Evolutionary conservation across 495 filamentous ascomycete species (phyloP).

Genomic region (Parachaetomium inaequale): DNA sequence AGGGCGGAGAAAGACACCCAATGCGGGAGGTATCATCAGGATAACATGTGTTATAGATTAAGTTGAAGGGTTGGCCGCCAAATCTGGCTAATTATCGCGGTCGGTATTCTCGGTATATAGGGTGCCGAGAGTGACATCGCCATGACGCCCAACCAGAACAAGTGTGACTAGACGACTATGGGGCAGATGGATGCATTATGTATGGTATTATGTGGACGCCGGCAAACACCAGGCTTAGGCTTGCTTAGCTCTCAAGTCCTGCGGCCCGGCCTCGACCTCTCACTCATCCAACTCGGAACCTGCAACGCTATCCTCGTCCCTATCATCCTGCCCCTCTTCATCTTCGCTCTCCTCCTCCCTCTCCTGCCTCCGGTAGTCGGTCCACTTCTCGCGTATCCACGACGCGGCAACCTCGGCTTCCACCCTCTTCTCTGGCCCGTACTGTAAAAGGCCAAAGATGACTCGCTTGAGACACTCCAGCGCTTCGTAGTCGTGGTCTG

Average conservation of each 20-base stretch:
- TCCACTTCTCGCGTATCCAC: not conserved
- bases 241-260: too few species aligned
- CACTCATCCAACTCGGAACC: not conserved
- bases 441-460: not conserved
- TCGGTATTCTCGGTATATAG: slow-evolving; percentile 4
- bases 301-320: not conserved
- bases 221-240: not conserved
- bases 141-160: not conserved
- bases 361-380: not conserved
- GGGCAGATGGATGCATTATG: too few species aligned
- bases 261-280: not conserved
- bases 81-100: slow-evolving; percentile 1
- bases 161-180: too few species aligned
- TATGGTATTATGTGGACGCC: too few species aligned
- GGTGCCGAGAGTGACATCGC: not conserved
- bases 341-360: not conserved
- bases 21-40: not conserved
- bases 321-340: not conserved
- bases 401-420: not conserved
- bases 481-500: not conserved
- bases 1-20: not conserved
- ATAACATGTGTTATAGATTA: not conserved
- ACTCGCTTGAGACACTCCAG: not conserved
- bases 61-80: not conserved
- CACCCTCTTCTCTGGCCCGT: not conserved